These are phyloP conservation scores for Suillus hirtellus DNA, from an alignment of 768 basidiomycete species.

Conservation along the genomic window DNA sequence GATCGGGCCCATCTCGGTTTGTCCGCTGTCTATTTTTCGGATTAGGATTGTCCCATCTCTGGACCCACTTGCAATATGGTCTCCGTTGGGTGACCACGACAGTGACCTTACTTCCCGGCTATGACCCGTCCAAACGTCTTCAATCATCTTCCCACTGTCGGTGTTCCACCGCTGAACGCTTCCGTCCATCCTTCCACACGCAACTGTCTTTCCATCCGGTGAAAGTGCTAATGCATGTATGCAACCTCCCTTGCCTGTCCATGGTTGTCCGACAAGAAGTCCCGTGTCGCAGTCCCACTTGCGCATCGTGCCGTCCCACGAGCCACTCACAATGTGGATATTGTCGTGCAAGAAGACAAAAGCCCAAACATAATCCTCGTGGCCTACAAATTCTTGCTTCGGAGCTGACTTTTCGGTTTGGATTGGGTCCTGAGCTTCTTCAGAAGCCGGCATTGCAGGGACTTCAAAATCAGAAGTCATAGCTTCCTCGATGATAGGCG, in stretches of 20 bases:
- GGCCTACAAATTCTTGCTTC: background rate
- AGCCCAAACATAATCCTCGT: background rate
- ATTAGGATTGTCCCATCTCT: background rate
- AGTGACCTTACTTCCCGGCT: background rate
- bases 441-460: too few relatives aligned
- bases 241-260: background rate
- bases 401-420: background rate
- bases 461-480: too few relatives aligned
- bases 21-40: background rate
- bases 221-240: background rate
- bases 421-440: background rate
- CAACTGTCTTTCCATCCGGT: background rate
- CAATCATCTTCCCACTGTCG: background rate
- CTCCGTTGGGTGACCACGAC: background rate
- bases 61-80: background rate
- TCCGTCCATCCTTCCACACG: background rate
- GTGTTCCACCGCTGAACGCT: background rate
- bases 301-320: background rate
- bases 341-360: slow-evolving; percentile 1
- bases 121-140: background rate
- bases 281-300: background rate
- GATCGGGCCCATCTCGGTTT: background rate
- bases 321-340: background rate
- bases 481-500: too few relatives aligned
- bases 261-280: background rate